Conservation (phyloP, 192 early-diverging fungal genomes). For the Backusella tarrabulga region DNA sequence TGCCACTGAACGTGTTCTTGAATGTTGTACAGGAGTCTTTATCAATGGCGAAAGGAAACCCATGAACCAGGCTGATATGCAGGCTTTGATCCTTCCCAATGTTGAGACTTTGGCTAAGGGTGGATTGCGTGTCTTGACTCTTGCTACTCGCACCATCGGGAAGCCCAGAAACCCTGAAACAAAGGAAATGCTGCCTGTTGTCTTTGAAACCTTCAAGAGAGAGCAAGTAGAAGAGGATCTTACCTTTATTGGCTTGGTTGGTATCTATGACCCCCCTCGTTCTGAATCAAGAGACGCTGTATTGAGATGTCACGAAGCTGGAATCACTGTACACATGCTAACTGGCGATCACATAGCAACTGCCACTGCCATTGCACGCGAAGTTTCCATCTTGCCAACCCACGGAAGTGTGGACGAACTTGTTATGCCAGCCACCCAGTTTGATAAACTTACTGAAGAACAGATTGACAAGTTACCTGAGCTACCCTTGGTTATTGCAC, state of each 20-base stretch:
- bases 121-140: conserved; percentile 82
- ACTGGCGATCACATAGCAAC: conserved; percentile 94
- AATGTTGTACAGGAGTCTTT: conserved; percentile 59
- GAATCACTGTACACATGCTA: conserved; percentile 94
- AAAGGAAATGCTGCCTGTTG: conserved; percentile 19
- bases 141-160: conserved; percentile 51
- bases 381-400: conserved; percentile 76
- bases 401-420: conserved; percentile 48
- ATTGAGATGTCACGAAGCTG: conserved; percentile 81
- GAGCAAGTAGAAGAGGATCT: conserved; percentile 70
- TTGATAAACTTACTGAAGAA: conserved; percentile 83
- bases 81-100: conserved; percentile 48
- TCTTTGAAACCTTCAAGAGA: conserved; percentile 39
- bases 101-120: conserved; percentile 70
- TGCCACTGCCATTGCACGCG: conserved; percentile 87
- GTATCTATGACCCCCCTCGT: conserved; percentile 91
- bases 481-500: conserved; percentile 88
- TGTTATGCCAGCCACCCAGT: conserved; percentile 84
- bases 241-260: conserved; percentile 84
- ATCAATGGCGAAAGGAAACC: conserved; percentile 35
- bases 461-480: conserved; percentile 71
- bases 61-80: conserved; percentile 19
- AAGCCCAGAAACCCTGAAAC: conserved; percentile 36
- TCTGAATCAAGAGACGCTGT: conserved; percentile 65
- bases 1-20: conserved; percentile 86